A percentile compares a stretch with the other conserved stretches of the same genome.
Evolutionary conservation across 768 basidiomycete species (phyloP).

Genomic region (Chiua virens): DNA sequence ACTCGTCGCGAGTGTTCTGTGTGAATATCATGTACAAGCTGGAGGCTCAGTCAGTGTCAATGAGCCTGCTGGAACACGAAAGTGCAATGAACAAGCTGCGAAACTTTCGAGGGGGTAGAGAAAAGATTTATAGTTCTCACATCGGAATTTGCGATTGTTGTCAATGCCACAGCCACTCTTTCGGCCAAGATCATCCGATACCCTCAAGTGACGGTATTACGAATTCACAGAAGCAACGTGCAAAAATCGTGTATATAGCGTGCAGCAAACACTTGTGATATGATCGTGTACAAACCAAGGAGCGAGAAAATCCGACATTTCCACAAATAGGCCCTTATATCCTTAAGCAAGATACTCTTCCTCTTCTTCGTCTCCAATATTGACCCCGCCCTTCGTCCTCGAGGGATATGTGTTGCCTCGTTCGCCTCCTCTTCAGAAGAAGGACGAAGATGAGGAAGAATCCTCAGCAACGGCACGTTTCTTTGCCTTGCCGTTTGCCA

Average conservation of each 20-base stretch:
- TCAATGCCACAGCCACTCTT: not conserved
- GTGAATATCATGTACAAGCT: conserved; percentile 76
- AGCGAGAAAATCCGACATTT: no score
- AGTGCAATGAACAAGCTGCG: not conserved
- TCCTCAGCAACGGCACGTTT: conserved; percentile 11
- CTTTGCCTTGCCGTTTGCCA: conserved; percentile 27
- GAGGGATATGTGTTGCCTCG: conserved; percentile 59
- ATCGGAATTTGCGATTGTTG: conserved; percentile 22
- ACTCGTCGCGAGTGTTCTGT: conserved; percentile 89
- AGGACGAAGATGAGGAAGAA: conserved; percentile 41
- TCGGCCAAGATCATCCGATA: no score
- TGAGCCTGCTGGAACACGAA: not conserved
- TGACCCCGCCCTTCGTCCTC: conserved; percentile 53
- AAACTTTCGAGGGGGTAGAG: not conserved
- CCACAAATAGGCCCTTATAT: not conserved
- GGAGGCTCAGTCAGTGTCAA: conserved; percentile 20
- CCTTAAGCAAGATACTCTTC: conserved; percentile 15
- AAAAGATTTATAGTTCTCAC: not conserved
- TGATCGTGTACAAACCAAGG: no score
- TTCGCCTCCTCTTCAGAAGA: conserved; percentile 38
- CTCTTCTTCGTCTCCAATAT: conserved; percentile 26
- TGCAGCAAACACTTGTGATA: not conserved
- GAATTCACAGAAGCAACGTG: not conserved
- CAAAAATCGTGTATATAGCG: no score
- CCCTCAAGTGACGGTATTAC: not conserved